Percentiles rank a stretch among this genome's conserved stretches.
These are phyloP conservation scores for Jimgerdemannia lactiflua DNA, from an alignment of 192 early-diverging fungal genomes.

Conservation along the genomic window DNA sequence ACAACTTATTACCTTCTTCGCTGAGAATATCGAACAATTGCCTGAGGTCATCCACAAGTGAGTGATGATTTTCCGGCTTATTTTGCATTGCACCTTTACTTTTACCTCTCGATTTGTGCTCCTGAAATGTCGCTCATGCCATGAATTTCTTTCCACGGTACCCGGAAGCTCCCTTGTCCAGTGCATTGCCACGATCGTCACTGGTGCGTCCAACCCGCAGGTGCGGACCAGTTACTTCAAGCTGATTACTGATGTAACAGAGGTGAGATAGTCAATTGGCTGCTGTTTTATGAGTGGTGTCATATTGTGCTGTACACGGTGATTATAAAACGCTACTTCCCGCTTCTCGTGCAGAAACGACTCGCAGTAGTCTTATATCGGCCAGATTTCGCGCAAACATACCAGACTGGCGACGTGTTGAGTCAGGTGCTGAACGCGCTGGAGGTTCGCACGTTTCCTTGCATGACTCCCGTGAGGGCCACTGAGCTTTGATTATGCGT, in stretches of 20 bases:
- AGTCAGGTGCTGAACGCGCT: slow-evolving; percentile 61
- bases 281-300: neutral
- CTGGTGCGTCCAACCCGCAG: slow-evolving; percentile 43
- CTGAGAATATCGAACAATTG: slow-evolving; percentile 50
- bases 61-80: neutral
- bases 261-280: slow-evolving; percentile 24
- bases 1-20: slow-evolving; percentile 55
- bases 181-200: slow-evolving; percentile 57
- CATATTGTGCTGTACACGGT: too few species aligned
- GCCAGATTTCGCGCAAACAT: slow-evolving; percentile 54
- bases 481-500: neutral
- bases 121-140: neutral
- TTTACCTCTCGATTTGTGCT: neutral
- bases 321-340: too few species aligned
- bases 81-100: too few species aligned
- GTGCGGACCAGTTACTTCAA: slow-evolving; percentile 56
- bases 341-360: slow-evolving; percentile 32
- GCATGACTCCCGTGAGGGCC: neutral
- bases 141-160: neutral
- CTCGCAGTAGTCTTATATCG: slow-evolving; percentile 51
- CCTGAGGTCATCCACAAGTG: slow-evolving; percentile 63
- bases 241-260: slow-evolving; percentile 52
- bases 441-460: slow-evolving; percentile 41
- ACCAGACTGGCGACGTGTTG: slow-evolving; percentile 51
- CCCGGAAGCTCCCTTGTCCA: slow-evolving; percentile 55